Evolutionary conservation across 1,139 yeast species (phyloP), one percentile per base, ranked within the genome.

Genomic region (Yamadazyma mexicana): DNA sequence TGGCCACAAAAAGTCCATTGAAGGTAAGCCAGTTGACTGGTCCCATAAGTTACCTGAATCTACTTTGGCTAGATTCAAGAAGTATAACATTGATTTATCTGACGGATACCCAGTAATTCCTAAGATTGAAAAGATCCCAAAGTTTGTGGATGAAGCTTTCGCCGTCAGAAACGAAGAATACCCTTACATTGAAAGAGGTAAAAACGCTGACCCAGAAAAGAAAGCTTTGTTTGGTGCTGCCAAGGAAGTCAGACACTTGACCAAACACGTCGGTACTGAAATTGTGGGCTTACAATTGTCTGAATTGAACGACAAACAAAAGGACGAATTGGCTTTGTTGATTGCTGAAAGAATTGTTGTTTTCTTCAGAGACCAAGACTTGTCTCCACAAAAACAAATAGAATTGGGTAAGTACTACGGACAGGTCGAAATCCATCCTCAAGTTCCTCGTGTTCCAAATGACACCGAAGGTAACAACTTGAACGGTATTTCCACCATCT

Each of bases 211-310:
- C 47, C 76, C 76, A 5, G 79, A 73, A 44, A 75, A 75, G 63
- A 74, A 70, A 53, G 75, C 77, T 5, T 54, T 76, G 34, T 63
- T 76, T 33, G 69, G 73, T n/a, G 79, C 79, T 39, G 81, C 78
- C 16, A 66, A 58, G 40, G 74, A 74, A 50, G 79, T 76, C 15
- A 64, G 49, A 31, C 47, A 76, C 43, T 60, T 75, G 47, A 73
- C 80, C 34, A 71, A 69, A 43, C 68, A 72, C 43, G 59, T 75
- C 43, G 83, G 83, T 43, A 75, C 81, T n/a, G 81, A 77, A 51
- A 65, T 79, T 50, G 71, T 73, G 37, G 81, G 81, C 2, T 55
- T 77, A 39, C 81, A 78, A 54, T 58, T 77, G 40, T 56, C 59
- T 14, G 77, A 75, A 25, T 64, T 78, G 46, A 64, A 54, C 40